Base-by-base conservation (phyloP, 2,329 filamentous ascomycete genomes). In the Exophiala sp. region DNA sequence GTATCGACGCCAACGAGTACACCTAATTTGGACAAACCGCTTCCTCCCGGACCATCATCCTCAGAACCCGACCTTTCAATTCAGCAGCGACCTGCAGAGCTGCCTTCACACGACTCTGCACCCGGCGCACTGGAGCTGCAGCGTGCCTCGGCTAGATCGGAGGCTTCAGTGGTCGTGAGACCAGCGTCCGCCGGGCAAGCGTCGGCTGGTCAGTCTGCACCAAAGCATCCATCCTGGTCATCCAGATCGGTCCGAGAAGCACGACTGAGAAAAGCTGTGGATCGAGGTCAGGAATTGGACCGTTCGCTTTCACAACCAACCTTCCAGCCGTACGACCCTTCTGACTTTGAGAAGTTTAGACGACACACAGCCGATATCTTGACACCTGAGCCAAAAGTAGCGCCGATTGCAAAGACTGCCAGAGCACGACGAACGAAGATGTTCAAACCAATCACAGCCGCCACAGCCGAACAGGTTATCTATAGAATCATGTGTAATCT, bases 401-500 rank as follows among this genome's bases (percentile, higher is more conserved):
- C 39, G 11, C 21, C 41, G 5, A 20, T 39, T 7, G 33, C 46
- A 8, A 52, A 46, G 14, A n/a, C 24, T 3, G 18, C 24, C 20
- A 52, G 49, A 39, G 5, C 33, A 11, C 36, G 18, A 11, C 44
- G 18, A 32, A 45, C 33, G 24, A 43, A 48, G 16, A 21, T 39
- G 7, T 34, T 52, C 11, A 49, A 47, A n/a, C 59, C 50, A 8
- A 62, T 62, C 32, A 54, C 54, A 6, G 57, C 57, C n/a, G 33
- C 54, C 3, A 58, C 59, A 9, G 59, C 59, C 3, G 59, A 62
- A 47, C 50, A 43, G 11, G 57, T 62, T 8, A 62, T 62, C 16
- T 59, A 58, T 47, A 50, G 43, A 18, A 58, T 62, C 49, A 62
- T 62, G 59, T 55, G 52, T 36, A 55, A 57, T 50, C 41, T 62